These are phyloP conservation scores for Solanum medicagineum DNA, from an alignment of 257 asterid genomes.

Conservation along the genomic window DNA sequence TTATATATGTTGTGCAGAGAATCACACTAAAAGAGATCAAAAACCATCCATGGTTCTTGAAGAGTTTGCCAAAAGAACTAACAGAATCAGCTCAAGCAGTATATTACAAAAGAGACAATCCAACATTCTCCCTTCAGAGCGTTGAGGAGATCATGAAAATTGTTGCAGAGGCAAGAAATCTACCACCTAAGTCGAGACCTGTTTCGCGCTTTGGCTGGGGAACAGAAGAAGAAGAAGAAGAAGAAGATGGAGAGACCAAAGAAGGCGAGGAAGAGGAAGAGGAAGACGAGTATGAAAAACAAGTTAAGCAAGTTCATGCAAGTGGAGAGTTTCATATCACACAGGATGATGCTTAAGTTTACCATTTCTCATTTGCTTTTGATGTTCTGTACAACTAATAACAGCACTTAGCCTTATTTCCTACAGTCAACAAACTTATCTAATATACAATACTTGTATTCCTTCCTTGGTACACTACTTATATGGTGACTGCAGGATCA, in stretches of 20 bases:
- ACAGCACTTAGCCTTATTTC: not conserved
- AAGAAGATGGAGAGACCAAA: constrained; percentile 13
- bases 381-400: not conserved
- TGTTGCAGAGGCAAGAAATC: constrained; percentile 48
- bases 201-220: constrained; percentile 48
- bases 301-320: constrained; percentile 56
- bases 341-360: not conserved
- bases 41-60: constrained; percentile 55
- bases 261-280: not conserved
- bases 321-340: constrained; percentile 53
- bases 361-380: not conserved
- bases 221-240: constrained; percentile 26
- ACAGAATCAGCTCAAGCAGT: constrained; percentile 43
- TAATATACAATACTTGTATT: not conserved
- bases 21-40: constrained; percentile 41
- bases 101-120: constrained; percentile 37
- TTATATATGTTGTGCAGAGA: constrained; percentile 22
- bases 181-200: constrained; percentile 22
- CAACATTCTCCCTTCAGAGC: constrained; percentile 51
- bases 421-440: not conserved
- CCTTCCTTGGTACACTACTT: not conserved
- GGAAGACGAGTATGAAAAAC: constrained; percentile 62
- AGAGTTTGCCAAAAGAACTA: constrained; percentile 58
- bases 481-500: not conserved
- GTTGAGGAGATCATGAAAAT: constrained; percentile 65